These are phyloP conservation scores for Pseudohalonectria lignicola DNA, from an alignment of 2,329 filamentous ascomycete species.

Conservation along the genomic window DNA sequence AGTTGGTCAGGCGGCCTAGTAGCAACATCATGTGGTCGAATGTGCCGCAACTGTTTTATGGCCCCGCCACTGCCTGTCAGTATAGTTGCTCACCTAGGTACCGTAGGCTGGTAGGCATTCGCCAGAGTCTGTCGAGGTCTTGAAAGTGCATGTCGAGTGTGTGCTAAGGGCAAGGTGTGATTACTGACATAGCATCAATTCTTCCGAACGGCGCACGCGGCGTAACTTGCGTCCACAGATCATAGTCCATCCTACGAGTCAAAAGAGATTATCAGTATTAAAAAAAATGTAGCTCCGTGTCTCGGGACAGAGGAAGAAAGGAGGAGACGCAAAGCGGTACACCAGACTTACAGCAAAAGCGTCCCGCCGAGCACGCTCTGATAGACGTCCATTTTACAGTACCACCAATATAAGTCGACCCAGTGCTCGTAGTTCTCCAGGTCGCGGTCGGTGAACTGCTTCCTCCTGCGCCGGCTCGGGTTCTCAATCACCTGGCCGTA, in stretches of 20 bases:
- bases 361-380: constrained; percentile 86
- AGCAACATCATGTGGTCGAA: constrained; percentile 81
- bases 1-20: constrained; percentile 68
- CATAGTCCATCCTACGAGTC: constrained; percentile 58
- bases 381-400: constrained; percentile 85
- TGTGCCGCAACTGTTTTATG: constrained; percentile 76
- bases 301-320: too few species aligned
- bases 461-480: background rate
- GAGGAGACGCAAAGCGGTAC: too few species aligned
- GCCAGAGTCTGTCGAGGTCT: too few species aligned
- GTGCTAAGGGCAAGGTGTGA: too few species aligned
- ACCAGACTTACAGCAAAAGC: constrained; percentile 72
- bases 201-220: constrained; percentile 72
- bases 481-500: constrained; percentile 17
- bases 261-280: constrained; percentile 5
- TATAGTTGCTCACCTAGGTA: too few species aligned
- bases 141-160: too few species aligned
- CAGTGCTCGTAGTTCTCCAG: constrained; percentile 71
- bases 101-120: too few species aligned
- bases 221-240: constrained; percentile 75
- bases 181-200: constrained; percentile 60
- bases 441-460: constrained; percentile 42
- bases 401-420: constrained; percentile 92
- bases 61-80: too few species aligned
- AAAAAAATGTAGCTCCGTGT: too few species aligned